phyloP scores from a whole-genome alignment of 352 stramenopile genomes.

The Phytophthora sansomeana region DNA sequence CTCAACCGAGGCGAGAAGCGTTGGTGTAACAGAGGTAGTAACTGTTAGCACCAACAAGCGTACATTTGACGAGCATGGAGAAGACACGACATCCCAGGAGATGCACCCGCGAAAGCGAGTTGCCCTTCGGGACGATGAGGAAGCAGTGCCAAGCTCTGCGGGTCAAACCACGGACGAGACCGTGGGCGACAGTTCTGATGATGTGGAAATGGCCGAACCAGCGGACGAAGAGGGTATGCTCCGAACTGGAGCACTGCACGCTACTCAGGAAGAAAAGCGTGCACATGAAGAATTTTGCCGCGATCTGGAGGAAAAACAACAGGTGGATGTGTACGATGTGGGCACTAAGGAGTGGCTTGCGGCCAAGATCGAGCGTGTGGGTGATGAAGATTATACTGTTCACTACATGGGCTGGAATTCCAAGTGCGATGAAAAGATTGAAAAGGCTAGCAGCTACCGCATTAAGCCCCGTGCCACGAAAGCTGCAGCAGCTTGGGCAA shows the following conservation, averaged over 20 bases:
- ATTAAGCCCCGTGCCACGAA: constrained; percentile 53
- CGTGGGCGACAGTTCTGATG: constrained; percentile 41
- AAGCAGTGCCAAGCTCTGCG: constrained; percentile 8
- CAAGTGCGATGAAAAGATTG: constrained; percentile 61
- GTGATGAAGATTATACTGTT: constrained; percentile 46
- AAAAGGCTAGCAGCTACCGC: constrained; percentile 31
- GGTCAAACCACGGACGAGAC: constrained; percentile 38
- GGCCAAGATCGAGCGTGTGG: constrained; percentile 55
- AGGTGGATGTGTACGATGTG: constrained; percentile 71
- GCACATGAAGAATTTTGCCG: constrained; percentile 41
- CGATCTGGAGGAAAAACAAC: constrained; percentile 41
- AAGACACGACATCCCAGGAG: constrained; percentile 6
- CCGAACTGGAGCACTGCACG: constrained; percentile 13
- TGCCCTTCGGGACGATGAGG: constrained; percentile 16
- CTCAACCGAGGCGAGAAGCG: background rate
- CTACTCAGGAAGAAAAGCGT: constrained; percentile 30
- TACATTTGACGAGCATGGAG: constrained; percentile 16
- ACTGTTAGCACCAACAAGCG: constrained; percentile 23
- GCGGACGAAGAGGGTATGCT: constrained; percentile 29
- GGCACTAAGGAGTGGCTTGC: constrained; percentile 63
- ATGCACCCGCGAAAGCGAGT: constrained; percentile 27
- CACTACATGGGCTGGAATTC: constrained; percentile 81
- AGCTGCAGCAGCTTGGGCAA: constrained; percentile 47
- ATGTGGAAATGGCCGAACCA: constrained; percentile 41
- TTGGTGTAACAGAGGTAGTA: background rate